Evolutionary conservation across 306 rosid species (phyloP).

Genomic region (Vigna angularis): DNA sequence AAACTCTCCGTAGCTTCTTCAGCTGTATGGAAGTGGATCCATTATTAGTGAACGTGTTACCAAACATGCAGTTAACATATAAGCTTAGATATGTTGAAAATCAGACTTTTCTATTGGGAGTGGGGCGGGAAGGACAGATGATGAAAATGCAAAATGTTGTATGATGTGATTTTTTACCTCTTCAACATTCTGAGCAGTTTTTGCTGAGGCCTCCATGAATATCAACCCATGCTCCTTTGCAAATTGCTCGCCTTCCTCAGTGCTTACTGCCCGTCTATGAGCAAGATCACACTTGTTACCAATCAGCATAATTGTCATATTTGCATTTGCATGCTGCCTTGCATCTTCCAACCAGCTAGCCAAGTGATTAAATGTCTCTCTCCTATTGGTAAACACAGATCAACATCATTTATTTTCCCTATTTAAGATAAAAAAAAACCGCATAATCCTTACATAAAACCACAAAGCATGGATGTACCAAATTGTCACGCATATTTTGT

Average conservation of each 20-base stretch:
- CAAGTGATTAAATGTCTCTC: slow-evolving; percentile 97
- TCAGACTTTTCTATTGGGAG: background rate
- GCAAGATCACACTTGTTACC: slow-evolving; percentile 98
- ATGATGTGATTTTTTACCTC: slow-evolving; percentile 63
- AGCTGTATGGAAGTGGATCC: background rate
- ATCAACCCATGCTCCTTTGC: slow-evolving; percentile 97
- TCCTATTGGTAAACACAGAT: slow-evolving; percentile 57
- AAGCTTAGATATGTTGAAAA: slow-evolving; percentile 14
- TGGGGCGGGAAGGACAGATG: background rate
- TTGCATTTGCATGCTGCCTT: slow-evolving; percentile 98
- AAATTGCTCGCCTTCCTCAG: slow-evolving; percentile 98
- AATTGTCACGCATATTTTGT: background rate
- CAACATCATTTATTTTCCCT: slow-evolving; percentile 24
- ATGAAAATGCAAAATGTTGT: slow-evolving; percentile 23
- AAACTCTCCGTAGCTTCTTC: background rate
- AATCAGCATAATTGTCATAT: slow-evolving; percentile 94
- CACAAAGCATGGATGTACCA: slow-evolving; percentile 22
- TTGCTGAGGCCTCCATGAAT: slow-evolving; percentile 98
- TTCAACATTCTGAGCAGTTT: slow-evolving; percentile 97
- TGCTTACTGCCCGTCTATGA: slow-evolving; percentile 98
- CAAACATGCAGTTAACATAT: slow-evolving; percentile 5
- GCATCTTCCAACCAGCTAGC: slow-evolving; percentile 99
- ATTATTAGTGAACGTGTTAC: background rate
- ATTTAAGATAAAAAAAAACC: background rate
- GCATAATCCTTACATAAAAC: slow-evolving; percentile 18